Evolutionary conservation across 768 basidiomycete genomes (phyloP).

Genomic region (Hericium rajendrae): DNA sequence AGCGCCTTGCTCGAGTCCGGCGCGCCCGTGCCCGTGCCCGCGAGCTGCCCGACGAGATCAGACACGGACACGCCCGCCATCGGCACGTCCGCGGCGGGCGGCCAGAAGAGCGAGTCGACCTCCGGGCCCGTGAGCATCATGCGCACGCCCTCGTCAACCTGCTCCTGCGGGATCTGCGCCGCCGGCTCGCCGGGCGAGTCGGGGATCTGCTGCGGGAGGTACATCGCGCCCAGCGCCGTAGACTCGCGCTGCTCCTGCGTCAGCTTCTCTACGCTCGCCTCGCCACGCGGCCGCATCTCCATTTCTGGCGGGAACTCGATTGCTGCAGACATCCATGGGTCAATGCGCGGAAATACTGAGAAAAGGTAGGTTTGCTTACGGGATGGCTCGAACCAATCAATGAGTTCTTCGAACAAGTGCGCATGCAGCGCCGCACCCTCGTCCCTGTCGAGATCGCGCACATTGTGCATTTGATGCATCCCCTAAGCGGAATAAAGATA

Average conservation of each 20-base stretch:
- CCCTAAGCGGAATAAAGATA: conserved; percentile 45
- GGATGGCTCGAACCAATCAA: conserved; percentile 79
- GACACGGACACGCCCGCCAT: conserved; percentile 43
- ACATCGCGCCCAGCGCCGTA: conserved; percentile 65
- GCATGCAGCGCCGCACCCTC: conserved; percentile 81
- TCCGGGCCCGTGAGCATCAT: conserved; percentile 65
- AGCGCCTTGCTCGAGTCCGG: conserved; percentile 31
- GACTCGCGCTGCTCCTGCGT: conserved; percentile 73
- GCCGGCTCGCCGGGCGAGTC: conserved; percentile 68
- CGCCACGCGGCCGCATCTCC: conserved; percentile 47
- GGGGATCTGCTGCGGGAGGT: conserved; percentile 67
- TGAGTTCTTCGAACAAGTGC: conserved; percentile 74
- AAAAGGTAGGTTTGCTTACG: conserved; percentile 38
- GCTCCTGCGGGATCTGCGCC: conserved; percentile 43
- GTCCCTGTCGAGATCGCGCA: conserved; percentile 80
- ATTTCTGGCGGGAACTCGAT: conserved; percentile 55
- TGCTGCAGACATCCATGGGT: conserved; percentile 30
- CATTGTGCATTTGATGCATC: conserved; percentile 55
- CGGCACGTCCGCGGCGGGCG: conserved; percentile 15
- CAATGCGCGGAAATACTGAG: conserved; percentile 3
- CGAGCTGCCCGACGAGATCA: conserved; percentile 60
- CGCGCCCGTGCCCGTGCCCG: conserved; percentile 26
- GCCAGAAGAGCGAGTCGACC: conserved; percentile 59
- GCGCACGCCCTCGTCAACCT: conserved; percentile 52
- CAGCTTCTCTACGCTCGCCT: conserved; percentile 56